Conservation (phyloP, 2,329 filamentous ascomycete species). For the Colletotrichum noveboracense region DNA sequence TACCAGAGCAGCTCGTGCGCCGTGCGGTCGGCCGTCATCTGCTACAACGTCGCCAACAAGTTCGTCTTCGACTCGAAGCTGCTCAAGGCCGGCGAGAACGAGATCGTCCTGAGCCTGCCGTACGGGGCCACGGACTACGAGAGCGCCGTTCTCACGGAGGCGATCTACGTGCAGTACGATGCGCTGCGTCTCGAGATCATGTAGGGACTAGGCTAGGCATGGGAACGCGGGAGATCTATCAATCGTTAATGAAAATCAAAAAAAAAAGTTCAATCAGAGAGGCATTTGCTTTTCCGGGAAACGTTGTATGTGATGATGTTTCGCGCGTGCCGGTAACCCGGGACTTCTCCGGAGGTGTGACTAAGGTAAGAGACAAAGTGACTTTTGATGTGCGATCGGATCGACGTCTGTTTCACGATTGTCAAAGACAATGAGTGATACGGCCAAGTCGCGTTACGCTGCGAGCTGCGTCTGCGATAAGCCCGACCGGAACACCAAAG, state of each 20-base stretch:
- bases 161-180: slow-evolving; percentile 67
- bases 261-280: not conserved
- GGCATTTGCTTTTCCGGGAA: not conserved
- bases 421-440: not conserved
- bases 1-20: slow-evolving; percentile 63
- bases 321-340: not conserved
- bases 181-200: slow-evolving; percentile 60
- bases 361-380: not conserved
- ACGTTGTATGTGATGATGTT: not conserved
- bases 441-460: not conserved
- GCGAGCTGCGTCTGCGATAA: not conserved
- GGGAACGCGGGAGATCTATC: not conserved
- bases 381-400: not conserved
- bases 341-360: not conserved
- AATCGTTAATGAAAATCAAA: not conserved
- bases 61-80: slow-evolving; percentile 55
- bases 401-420: not conserved
- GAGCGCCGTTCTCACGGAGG: slow-evolving; percentile 55
- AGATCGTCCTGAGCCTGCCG: slow-evolving; percentile 59
- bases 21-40: slow-evolving; percentile 61
- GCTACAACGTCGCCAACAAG: slow-evolving; percentile 63
- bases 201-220: slow-evolving; percentile 27
- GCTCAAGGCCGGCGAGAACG: slow-evolving; percentile 54
- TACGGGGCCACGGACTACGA: slow-evolving; percentile 62
- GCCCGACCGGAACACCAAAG: not conserved